Evolutionary conservation across 1,284 basidiomycete species (phyloP).

Genomic region (Coniferiporia sulphurascens): DNA sequence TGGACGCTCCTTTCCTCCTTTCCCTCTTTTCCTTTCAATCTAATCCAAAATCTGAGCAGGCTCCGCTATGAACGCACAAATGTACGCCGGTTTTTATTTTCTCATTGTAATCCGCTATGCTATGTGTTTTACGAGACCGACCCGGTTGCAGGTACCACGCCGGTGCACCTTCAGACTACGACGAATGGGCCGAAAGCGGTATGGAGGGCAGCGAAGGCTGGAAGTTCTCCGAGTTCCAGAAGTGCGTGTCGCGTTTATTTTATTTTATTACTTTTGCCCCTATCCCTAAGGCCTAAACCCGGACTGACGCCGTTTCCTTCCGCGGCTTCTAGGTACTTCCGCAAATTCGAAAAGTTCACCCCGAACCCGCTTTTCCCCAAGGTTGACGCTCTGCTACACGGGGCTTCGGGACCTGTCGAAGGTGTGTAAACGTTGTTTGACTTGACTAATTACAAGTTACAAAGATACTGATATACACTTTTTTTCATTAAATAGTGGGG

Average conservation of each 20-base stretch:
- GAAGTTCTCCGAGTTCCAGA: constrained; percentile 52
- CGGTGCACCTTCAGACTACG: constrained; percentile 63
- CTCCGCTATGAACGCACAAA: constrained; percentile 17
- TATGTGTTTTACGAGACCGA: no score
- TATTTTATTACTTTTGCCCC: no score
- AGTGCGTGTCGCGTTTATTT: constrained; percentile 32
- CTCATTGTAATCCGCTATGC: no score
- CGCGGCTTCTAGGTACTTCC: constrained; percentile 16
- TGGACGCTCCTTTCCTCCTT: background rate
- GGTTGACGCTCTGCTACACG: constrained; percentile 15
- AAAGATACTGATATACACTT: no score
- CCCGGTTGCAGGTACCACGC: constrained; percentile 50
- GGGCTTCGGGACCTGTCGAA: constrained; percentile 11
- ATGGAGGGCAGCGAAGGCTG: constrained; percentile 51
- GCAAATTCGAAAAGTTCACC: constrained; percentile 21
- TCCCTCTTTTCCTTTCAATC: no score
- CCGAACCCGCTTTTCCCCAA: constrained; percentile 14
- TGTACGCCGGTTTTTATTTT: constrained; percentile 3
- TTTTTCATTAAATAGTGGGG: constrained; percentile 6
- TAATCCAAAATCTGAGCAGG: background rate
- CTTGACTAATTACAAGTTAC: background rate
- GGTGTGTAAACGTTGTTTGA: background rate
- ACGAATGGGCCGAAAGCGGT: constrained; percentile 57
- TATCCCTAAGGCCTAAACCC: no score
- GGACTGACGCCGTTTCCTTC: no score